Base-by-base conservation (phyloP, 495 filamentous ascomycete species). In the Tuber brumale region DNA sequence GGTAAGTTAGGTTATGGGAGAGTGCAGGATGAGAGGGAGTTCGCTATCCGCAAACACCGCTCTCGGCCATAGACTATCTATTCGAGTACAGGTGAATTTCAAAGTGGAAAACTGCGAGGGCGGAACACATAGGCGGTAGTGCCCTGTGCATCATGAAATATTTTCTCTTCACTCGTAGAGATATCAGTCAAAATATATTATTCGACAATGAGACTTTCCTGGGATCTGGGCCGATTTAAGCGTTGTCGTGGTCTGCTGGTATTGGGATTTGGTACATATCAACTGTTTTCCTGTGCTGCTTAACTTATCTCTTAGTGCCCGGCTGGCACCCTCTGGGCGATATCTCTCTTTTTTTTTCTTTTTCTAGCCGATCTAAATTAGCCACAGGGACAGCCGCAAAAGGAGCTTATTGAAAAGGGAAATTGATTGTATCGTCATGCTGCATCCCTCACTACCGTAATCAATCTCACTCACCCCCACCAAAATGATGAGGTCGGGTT, bases 351-450 rank as follows among this genome's bases (percentile, higher is more conserved):
- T n/a, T 27, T 31, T 61, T 61, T 14, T 31, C 10, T 31, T 61
- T 31, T 31, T 61, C 51, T 16, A 18, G 14, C 10, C 57, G 31
- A 35, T 66, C 57, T 35, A n/a, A n/a, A n/a, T n/a, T n/a, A 27
- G 31, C 57, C 12, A 2, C 14, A 18, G 3, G 57, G 57, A 19
- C 27, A 3, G 37, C 37, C 37, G 37, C 19, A 35, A 35, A 66
- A 35, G 31, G 57, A 71, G 46, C 46, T 7, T 27, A 6, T 43
- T 75, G 45, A 43, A 16, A 70, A 43, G 39, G 43, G 46, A 72
- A 72, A 74, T 35, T 46, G 75, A 70, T 39, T 44, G 72, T 72
- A 66, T 72, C 71, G 71, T 71, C 74, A 76, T 73, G 72, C 71
- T 76, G 44, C 76, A 76, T 76, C 70, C 71, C 57, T 66, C 57